Evolutionary conservation across 306 rosid species (phyloP).

Genomic region (Luffa acutangula): DNA sequence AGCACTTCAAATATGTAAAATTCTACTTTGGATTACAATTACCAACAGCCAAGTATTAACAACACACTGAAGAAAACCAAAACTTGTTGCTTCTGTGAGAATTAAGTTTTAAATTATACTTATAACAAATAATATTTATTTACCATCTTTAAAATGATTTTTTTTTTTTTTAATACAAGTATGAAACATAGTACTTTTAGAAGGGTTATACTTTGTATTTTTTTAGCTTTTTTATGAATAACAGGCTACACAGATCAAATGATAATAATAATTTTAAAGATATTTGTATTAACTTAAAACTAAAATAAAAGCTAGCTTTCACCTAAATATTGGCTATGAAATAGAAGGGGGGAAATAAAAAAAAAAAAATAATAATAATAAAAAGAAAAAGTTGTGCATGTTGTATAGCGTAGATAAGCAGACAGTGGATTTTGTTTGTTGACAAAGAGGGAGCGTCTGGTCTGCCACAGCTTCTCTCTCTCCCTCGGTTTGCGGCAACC

Average conservation of each 20-base stretch:
- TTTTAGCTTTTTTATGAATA: too few relatives aligned
- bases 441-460: slow-evolving; percentile 54
- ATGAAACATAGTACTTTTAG: too few relatives aligned
- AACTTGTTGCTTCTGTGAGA: not conserved
- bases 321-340: not conserved
- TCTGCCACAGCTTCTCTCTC: slow-evolving; percentile 11
- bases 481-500: slow-evolving; percentile 40
- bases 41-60: not conserved
- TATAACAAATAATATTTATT: too few relatives aligned
- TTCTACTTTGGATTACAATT: not conserved
- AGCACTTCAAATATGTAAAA: not conserved
- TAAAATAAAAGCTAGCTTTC: not conserved
- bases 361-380: too few relatives aligned
- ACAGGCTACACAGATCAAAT: too few relatives aligned
- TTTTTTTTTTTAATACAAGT: too few relatives aligned
- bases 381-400: not conserved
- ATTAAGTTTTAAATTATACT: not conserved
- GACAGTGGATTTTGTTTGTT: slow-evolving; percentile 36
- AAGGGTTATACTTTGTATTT: too few relatives aligned
- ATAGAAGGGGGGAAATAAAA: not conserved
- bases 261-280: too few relatives aligned
- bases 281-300: too few relatives aligned
- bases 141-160: too few relatives aligned
- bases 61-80: not conserved
- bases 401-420: not conserved